Conservation (phyloP, 2,329 filamentous ascomycete species). For the Colletotrichum orchidophilum region DNA sequence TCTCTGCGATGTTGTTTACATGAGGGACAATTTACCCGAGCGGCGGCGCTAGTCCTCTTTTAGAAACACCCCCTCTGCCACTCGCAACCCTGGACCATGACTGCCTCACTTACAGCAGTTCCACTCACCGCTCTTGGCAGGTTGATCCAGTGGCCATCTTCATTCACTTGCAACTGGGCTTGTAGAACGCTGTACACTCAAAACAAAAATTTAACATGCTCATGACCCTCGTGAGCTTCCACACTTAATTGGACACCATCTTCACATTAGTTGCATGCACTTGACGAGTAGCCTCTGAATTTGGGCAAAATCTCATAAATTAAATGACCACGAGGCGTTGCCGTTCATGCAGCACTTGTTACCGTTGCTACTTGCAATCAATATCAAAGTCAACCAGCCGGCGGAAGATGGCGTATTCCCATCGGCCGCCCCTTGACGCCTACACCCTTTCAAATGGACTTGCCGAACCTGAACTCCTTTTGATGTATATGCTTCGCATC, state of each 20-base stretch:
- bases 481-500: constrained; percentile 53
- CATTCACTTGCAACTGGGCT: not conserved
- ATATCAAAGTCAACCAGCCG: constrained; percentile 35
- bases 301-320: not conserved
- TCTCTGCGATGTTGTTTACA: constrained; percentile 36
- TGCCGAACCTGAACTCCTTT: constrained; percentile 51
- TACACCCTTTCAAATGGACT: constrained; percentile 28
- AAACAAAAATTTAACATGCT: too few relatives aligned
- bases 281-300: too few relatives aligned
- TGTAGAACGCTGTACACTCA: too few relatives aligned
- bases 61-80: constrained; percentile 30
- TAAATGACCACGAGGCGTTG: constrained; percentile 10
- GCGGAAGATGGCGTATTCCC: constrained; percentile 2
- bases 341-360: constrained; percentile 33
- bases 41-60: constrained; percentile 36
- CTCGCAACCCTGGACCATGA: constrained; percentile 32
- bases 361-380: constrained; percentile 25
- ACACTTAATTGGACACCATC: too few relatives aligned
- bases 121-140: not conserved
- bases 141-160: not conserved
- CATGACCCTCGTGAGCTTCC: too few relatives aligned
- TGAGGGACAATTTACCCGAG: constrained; percentile 31
- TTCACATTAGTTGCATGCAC: too few relatives aligned
- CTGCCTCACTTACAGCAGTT: constrained; percentile 17
- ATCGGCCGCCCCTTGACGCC: constrained; percentile 25